Percentiles rank a stretch among this genome's conserved stretches.
Evolutionary conservation across 495 filamentous ascomycete species (phyloP).

Genomic region (Hypomontagnella monticulosa): DNA sequence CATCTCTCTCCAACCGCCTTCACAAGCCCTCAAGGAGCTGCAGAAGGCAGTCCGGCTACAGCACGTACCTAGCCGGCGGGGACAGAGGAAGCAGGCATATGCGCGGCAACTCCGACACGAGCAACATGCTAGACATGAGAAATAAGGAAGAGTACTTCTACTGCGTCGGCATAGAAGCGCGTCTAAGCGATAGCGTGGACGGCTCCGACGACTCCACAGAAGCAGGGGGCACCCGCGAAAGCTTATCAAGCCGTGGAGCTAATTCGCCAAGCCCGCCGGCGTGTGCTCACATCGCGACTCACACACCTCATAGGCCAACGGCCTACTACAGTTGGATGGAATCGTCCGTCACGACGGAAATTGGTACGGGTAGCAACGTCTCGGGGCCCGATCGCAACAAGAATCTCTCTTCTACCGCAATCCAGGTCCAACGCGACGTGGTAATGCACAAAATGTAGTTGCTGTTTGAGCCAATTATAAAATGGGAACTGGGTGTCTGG

Average conservation of each 20-base stretch:
- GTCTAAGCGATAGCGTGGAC: constrained; percentile 10
- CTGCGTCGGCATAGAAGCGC: constrained; percentile 4
- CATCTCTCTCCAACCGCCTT: constrained; percentile 40
- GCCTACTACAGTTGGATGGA: constrained; percentile 29
- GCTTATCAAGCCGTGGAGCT: constrained; percentile 10
- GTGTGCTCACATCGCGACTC: constrained; percentile 14
- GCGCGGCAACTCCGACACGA: constrained; percentile 21
- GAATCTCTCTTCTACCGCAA: constrained; percentile 20
- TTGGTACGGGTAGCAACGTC: constrained; percentile 15
- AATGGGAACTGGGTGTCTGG: no score
- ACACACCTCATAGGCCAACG: not conserved
- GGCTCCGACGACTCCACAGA: constrained; percentile 11
- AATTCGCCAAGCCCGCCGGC: constrained; percentile 22
- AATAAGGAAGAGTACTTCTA: constrained; percentile 27
- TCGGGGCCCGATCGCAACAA: not conserved
- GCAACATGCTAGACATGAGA: constrained; percentile 13
- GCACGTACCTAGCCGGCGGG: not conserved
- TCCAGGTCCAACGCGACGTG: constrained; percentile 33
- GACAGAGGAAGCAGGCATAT: constrained; percentile 25
- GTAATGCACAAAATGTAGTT: constrained; percentile 26
- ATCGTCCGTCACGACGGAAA: constrained; percentile 35
- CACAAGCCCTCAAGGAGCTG: constrained; percentile 25
- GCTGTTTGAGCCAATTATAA: no score
- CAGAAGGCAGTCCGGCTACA: constrained; percentile 9
- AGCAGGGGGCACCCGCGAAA: not conserved